These are phyloP conservation scores for Rubus idaeus DNA, from an alignment of 306 rosid genomes.

Conservation along the genomic window DNA sequence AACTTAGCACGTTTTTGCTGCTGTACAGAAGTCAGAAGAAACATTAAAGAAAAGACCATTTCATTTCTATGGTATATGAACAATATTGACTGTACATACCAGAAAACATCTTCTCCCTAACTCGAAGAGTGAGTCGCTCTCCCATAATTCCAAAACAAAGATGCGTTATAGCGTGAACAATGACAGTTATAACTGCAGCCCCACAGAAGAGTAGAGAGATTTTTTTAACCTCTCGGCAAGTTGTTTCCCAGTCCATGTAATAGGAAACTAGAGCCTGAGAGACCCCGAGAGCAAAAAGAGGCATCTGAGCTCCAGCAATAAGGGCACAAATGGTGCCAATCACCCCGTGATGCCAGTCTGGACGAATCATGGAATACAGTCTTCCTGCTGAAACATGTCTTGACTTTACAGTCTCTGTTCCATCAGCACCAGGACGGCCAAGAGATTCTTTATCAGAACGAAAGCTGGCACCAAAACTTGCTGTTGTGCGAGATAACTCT, in stretches of 20 bases:
- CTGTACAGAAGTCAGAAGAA: not conserved
- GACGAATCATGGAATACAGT: constrained; percentile 80
- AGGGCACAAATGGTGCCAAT: constrained; percentile 74
- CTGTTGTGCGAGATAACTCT: constrained; percentile 63
- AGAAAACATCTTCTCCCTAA: constrained; percentile 80
- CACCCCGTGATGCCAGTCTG: constrained; percentile 85
- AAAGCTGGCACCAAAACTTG: constrained; percentile 81
- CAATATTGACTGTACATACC: constrained; percentile 41
- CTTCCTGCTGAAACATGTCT: constrained; percentile 54
- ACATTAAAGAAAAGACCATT: not conserved
- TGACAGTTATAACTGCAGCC: constrained; percentile 64
- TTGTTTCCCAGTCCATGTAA: constrained; percentile 95
- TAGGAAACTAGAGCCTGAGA: constrained; percentile 92
- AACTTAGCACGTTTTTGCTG: not conserved
- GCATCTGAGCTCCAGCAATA: constrained; percentile 95
- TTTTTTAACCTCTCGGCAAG: constrained; percentile 65
- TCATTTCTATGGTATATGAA: not conserved
- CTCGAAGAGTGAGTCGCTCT: constrained; percentile 91
- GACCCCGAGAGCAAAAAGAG: constrained; percentile 90
- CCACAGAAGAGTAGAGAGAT: constrained; percentile 74
- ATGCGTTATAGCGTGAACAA: constrained; percentile 81
- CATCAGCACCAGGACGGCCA: constrained; percentile 57
- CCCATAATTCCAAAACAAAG: constrained; percentile 92
- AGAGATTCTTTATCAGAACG: constrained; percentile 86
- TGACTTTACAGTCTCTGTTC: constrained; percentile 44